Base-by-base conservation (phyloP, 306 rosid genomes). In the Trifolium dubium region DNA sequence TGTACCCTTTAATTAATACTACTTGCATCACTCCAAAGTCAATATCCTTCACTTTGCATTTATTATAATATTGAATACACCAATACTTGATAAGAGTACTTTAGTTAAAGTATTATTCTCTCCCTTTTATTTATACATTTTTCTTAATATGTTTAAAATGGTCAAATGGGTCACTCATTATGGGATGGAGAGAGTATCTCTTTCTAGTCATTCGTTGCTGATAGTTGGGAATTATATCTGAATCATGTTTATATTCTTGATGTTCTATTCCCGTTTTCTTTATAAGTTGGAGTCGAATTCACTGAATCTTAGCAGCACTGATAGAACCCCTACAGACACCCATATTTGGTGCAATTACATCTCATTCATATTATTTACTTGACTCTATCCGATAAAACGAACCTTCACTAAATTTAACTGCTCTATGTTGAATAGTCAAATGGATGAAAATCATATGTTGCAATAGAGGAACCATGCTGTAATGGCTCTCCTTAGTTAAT, bases 401-500 rank as follows among this genome's bases (percentile, higher is more conserved):
- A 13, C 51, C 73, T 78, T 10, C 31, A 29, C 64, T 75, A 55
- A 37, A 49, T 31, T 50, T 71, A 15, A 82, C 64, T 60, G 79
- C 47, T 41, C 50, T 62, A 10, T 59, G 34, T 70, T 72, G 74
- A 35, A 31, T 71, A 65, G 51, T 61, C 58, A 28, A 81, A 47
- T 49, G 67, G 41, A 39, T 10, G 71, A 59, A 49, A 59, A 4
- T 82, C 63, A 30, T 17, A 32, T 40, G 63, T 44, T n/a, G 18
- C 17, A 72, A 28, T 55, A 53, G 54, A 67, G 18, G 71, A 74
- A 69, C n/a, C 14, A 4, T 73, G 61, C 49, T 18, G 54, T 54
- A 82, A 68, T 37, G 32, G 10, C 29, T 80, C 67, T 69, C 47
- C 72, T 68, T 53, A 60, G 41, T 81, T 54, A 34, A 55, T 31